These are phyloP conservation scores for Litchi chinensis DNA, from an alignment of 345 rosid genomes.

Conservation along the genomic window DNA sequence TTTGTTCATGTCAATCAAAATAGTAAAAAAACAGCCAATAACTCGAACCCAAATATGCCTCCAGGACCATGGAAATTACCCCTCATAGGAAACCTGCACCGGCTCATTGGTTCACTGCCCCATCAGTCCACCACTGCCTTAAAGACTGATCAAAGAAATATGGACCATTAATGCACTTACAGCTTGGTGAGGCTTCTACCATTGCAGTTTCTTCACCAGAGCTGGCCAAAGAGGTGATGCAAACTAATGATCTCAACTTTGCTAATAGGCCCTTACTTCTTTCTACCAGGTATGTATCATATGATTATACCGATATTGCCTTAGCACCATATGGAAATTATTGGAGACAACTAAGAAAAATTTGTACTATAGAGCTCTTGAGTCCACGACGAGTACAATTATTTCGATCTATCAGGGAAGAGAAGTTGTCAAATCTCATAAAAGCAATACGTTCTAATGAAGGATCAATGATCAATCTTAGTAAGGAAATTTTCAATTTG, in stretches of 20 bases:
- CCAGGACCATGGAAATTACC: slow-evolving; percentile 37
- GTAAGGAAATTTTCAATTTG: slow-evolving; percentile 16
- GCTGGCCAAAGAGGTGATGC: slow-evolving; percentile 26
- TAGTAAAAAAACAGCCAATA: background rate
- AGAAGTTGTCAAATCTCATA: slow-evolving; percentile 24
- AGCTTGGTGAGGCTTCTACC: slow-evolving; percentile 31
- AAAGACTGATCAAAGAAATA: slow-evolving; percentile 21
- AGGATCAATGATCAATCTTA: slow-evolving; percentile 25
- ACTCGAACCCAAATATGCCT: slow-evolving; percentile 17
- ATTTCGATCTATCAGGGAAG: slow-evolving; percentile 10
- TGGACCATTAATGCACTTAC: slow-evolving; percentile 36
- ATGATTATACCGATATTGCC: slow-evolving; percentile 12
- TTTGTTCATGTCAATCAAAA: slow-evolving; percentile 14
- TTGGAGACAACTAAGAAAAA: slow-evolving; percentile 26
- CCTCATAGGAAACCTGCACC: slow-evolving; percentile 36
- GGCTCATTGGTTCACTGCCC: slow-evolving; percentile 14
- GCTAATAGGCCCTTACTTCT: slow-evolving; percentile 30
- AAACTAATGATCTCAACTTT: slow-evolving; percentile 31
- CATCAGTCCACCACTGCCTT: slow-evolving; percentile 26
- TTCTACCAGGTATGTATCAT: slow-evolving; percentile 7
- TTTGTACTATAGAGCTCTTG: slow-evolving; percentile 18
- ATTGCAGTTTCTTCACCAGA: slow-evolving; percentile 32
- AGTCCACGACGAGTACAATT: slow-evolving; percentile 23
- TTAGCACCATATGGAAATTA: slow-evolving; percentile 29
- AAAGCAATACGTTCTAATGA: background rate